phyloP scores from a whole-genome alignment of 73 alveolate genomes.

The Paramecium bursaria region DNA sequence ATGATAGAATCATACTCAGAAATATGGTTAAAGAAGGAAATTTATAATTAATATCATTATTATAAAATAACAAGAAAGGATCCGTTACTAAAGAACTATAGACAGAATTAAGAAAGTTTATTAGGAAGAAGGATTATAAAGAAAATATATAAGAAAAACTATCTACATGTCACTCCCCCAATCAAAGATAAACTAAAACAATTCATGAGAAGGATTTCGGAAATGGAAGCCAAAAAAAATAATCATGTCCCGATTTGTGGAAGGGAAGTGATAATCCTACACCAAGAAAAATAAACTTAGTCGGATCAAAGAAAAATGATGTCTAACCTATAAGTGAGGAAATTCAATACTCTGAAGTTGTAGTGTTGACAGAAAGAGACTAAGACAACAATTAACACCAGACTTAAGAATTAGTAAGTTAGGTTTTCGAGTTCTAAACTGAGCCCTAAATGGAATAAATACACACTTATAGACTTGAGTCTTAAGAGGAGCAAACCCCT shows the following conservation, averaged over 20 bases:
- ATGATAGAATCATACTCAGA: slow-evolving; percentile 19
- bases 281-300: slow-evolving; percentile 14
- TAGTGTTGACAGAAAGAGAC: slow-evolving; percentile 41
- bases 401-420: too few species aligned
- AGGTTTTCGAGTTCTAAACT: too few species aligned
- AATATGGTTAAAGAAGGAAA: slow-evolving; percentile 42
- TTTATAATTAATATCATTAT: slow-evolving; percentile 9
- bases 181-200: background rate
- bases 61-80: slow-evolving; percentile 6
- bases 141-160: slow-evolving; percentile 31
- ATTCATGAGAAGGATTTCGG: background rate
- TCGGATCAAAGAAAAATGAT: background rate
- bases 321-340: too few species aligned
- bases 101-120: slow-evolving; percentile 44
- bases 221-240: slow-evolving; percentile 15
- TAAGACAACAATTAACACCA: background rate
- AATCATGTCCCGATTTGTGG: slow-evolving; percentile 62
- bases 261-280: background rate
- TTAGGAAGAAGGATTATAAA: slow-evolving; percentile 39
- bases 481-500: too few species aligned
- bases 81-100: slow-evolving; percentile 13
- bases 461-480: background rate
- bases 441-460: background rate
- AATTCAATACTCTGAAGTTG: slow-evolving; percentile 33
- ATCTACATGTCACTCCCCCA: slow-evolving; percentile 37